phyloP scores from a whole-genome alignment of 305 asterid species.

The Plantago coronopus region DNA sequence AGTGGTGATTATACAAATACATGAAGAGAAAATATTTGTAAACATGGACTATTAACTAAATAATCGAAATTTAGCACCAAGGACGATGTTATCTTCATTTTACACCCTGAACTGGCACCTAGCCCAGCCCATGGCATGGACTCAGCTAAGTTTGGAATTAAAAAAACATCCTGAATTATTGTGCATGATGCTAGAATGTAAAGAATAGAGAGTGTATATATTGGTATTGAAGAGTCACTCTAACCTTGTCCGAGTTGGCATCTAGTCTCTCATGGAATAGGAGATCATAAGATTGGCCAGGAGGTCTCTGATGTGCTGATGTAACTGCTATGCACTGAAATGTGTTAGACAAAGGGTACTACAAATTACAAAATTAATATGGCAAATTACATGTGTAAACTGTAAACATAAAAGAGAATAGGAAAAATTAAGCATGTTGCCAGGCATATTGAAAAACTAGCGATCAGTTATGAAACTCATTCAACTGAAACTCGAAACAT shows the following conservation, averaged over 20 bases:
- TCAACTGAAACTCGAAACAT: neutral
- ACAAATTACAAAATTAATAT: conserved; percentile 13
- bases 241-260: conserved; percentile 59
- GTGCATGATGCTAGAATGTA: neutral
- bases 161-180: too few relatives aligned
- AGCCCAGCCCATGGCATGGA: neutral
- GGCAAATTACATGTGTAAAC: neutral
- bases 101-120: neutral
- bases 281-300: conserved; percentile 49
- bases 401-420: conserved; percentile 4
- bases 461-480: neutral
- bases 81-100: too few relatives aligned
- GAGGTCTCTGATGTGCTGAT: conserved; percentile 48
- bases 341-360: conserved; percentile 16
- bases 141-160: neutral
- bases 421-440: neutral
- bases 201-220: neutral
- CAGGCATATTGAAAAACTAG: neutral
- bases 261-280: conserved; percentile 56
- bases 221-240: conserved; percentile 24
- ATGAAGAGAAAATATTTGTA: neutral
- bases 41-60: too few relatives aligned
- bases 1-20: neutral
- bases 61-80: too few relatives aligned
- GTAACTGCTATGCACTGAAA: conserved; percentile 41